Evolutionary conservation across 2,329 filamentous ascomycete genomes (phyloP).

Genomic region (Talaromyces marneffei): DNA sequence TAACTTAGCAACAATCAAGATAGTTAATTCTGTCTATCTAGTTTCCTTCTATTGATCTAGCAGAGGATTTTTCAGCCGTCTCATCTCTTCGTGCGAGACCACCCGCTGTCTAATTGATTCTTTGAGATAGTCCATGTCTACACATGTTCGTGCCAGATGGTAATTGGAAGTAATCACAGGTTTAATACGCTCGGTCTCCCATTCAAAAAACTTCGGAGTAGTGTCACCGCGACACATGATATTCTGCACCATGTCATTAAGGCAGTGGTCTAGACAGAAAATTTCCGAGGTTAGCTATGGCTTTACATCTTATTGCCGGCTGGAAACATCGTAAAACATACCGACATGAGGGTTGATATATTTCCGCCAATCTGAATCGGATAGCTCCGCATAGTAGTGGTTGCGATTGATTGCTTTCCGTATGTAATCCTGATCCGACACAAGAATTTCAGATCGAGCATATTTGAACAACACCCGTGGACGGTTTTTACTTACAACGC

Average conservation of each 20-base stretch:
- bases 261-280: neutral
- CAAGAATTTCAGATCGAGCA: neutral
- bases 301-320: neutral
- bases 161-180: constrained; percentile 1
- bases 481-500: constrained; percentile 4
- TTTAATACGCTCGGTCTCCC: constrained; percentile 4
- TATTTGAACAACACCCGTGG: neutral
- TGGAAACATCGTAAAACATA: neutral
- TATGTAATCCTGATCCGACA: neutral
- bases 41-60: neutral
- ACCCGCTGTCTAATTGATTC: neutral
- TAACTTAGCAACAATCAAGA: neutral
- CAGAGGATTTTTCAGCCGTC: neutral
- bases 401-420: constrained; percentile 4
- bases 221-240: constrained; percentile 1
- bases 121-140: constrained; percentile 6
- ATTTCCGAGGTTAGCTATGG: neutral
- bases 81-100: neutral
- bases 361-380: neutral
- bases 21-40: neutral
- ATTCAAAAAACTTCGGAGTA: constrained; percentile 8
- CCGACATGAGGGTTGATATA: constrained; percentile 6
- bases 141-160: constrained; percentile 5
- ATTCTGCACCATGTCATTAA: constrained; percentile 3
- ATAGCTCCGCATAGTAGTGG: neutral